Evolutionary conservation across 805 yeast species (phyloP), one percentile per base, ranked within the genome.

Genomic region (Helenozyma rhizophorensis): DNA sequence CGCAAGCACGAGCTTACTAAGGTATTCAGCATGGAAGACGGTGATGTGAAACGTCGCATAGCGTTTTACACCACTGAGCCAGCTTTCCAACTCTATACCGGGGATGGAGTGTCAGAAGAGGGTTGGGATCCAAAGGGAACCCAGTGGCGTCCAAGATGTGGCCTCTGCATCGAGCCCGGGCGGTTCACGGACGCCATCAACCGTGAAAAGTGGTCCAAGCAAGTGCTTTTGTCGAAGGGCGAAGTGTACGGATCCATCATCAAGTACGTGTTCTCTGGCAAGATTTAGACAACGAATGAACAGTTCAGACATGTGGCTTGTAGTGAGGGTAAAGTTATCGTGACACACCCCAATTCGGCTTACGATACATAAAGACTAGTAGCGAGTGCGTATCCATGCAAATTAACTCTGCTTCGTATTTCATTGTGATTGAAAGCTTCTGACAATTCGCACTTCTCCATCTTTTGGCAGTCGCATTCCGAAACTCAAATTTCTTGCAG

Each of bases 41-140:
- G n/a, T n/a, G n/a, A n/a, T n/a, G n/a, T n/a, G n/a, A n/a, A n/a
- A n/a, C n/a, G n/a, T n/a, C n/a, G n/a, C n/a, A n/a, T n/a, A n/a
- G n/a, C n/a, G n/a, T 70, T 72, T 7, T 48, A 53, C 12, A 63
- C 83, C 6, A 80, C 86, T 3, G 87, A 80, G 37, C 87, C 86
- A 6, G 60, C 77, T 2, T 77, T 74, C 62, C 84, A 78, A 53
- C 60, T 80, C 25, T 80, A 79, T 55, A 77, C 84, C 19, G 83
- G 83, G 14, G 78, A 72, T 45, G 60, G 62, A 33, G 63, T 71
- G 27, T 45, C 62, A 32, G 64, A 65, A 22, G 55, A 58, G 14
- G 65, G 56, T 2, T n/a, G n/a, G n/a, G 53, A 52, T 42, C 8
- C 8, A 8, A 45, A 53, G 43, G 23, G 17, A 7, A 6, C 8